These are phyloP conservation scores for Mercurialis annua DNA, from an alignment of 345 rosid species.

Conservation along the genomic window DNA sequence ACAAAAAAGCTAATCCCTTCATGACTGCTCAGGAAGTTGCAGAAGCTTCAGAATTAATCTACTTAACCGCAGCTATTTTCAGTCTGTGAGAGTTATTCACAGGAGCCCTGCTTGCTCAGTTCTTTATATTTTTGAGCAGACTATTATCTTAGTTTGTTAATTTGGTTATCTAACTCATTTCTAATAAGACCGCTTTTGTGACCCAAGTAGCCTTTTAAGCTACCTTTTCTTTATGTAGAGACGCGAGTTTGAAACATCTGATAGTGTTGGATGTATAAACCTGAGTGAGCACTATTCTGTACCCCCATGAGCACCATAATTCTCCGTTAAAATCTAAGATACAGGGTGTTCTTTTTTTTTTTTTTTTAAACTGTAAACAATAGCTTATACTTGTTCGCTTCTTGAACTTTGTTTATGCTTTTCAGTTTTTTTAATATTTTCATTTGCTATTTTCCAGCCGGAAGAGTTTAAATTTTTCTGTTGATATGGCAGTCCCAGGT, in stretches of 20 bases:
- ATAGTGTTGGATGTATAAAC: too few species aligned
- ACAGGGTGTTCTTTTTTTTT: neutral
- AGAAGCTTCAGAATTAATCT: neutral
- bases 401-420: neutral
- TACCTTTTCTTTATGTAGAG: too few species aligned
- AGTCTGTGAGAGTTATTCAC: neutral
- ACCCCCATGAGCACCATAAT: neutral
- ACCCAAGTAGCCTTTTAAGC: neutral
- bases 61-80: neutral
- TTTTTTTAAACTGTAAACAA: neutral
- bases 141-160: neutral
- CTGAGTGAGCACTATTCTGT: neutral
- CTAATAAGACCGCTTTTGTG: neutral
- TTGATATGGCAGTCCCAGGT: constrained; percentile 66
- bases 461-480: neutral
- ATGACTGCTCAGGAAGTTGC: neutral
- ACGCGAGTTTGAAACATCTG: too few species aligned
- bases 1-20: neutral
- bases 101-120: neutral
- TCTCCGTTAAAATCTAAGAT: neutral
- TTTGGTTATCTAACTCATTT: neutral
- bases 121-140: neutral
- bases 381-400: neutral
- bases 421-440: neutral
- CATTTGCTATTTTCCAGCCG: neutral